These are phyloP conservation scores for Sporothrix phasma DNA, from an alignment of 2,329 filamentous ascomycete species.

Conservation along the genomic window DNA sequence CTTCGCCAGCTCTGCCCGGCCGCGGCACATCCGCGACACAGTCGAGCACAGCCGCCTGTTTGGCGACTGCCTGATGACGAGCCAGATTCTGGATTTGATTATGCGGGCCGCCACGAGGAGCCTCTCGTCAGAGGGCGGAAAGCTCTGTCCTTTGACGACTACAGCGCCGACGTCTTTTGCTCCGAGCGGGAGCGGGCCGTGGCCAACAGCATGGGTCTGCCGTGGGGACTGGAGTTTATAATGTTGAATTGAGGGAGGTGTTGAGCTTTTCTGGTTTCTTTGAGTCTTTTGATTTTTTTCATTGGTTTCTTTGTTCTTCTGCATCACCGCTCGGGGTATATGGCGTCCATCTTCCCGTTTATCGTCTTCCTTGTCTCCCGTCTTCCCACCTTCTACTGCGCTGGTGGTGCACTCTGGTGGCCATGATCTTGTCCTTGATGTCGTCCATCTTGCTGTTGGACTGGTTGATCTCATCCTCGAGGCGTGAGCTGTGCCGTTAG, in stretches of 20 bases:
- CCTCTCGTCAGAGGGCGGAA: background rate
- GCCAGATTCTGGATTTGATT: conserved; percentile 27
- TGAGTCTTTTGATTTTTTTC: background rate
- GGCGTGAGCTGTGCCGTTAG: conserved; percentile 23
- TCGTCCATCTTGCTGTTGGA: conserved; percentile 46
- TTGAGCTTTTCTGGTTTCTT: too few species aligned
- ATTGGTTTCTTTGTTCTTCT: background rate
- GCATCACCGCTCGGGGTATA: conserved; percentile 5
- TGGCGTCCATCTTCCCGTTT: background rate
- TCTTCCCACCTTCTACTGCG: background rate
- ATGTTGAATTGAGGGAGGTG: conserved; percentile 27
- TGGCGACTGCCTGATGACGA: conserved; percentile 26
- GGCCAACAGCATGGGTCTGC: conserved; percentile 29
- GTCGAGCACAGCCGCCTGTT: conserved; percentile 26
- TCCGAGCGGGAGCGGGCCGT: conserved; percentile 24
- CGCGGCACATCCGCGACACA: conserved; percentile 23
- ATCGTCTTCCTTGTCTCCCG: background rate
- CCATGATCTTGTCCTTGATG: conserved; percentile 51
- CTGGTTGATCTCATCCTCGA: conserved; percentile 46
- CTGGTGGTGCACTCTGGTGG: conserved; percentile 42
- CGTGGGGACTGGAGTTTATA: conserved; percentile 31
- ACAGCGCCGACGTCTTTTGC: conserved; percentile 22
- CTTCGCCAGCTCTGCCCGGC: conserved; percentile 26
- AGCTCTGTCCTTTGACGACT: conserved; percentile 20
- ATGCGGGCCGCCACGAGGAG: conserved; percentile 23